Percentiles rank a stretch among this genome's conserved stretches.
Conservation (phyloP, 331 rosid genomes). For the Pyrus hybrid region DNA sequence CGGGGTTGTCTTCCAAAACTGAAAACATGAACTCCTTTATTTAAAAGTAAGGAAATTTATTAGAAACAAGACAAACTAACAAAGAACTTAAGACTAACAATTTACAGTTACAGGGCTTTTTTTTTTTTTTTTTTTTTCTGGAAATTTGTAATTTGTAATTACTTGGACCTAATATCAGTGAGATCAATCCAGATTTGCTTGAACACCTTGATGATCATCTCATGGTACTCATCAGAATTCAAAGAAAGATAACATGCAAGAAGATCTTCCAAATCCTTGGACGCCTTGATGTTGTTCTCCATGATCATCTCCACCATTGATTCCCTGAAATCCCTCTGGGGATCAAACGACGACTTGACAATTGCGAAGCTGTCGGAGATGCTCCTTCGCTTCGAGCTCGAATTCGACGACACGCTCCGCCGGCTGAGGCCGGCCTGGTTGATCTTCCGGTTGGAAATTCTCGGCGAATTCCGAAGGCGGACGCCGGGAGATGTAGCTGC, state of each 20-base stretch:
- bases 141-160: neutral
- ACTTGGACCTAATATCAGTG: constrained; percentile 34
- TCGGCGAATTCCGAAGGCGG: constrained; percentile 66
- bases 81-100: neutral
- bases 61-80: neutral
- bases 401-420: constrained; percentile 24
- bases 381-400: constrained; percentile 32
- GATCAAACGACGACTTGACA: constrained; percentile 75
- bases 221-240: constrained; percentile 87
- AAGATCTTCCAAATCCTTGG: constrained; percentile 92
- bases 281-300: constrained; percentile 70
- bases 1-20: neutral
- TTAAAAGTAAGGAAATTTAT: neutral
- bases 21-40: neutral
- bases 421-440: constrained; percentile 28
- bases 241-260: constrained; percentile 90
- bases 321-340: constrained; percentile 80
- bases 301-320: constrained; percentile 98
- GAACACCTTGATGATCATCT: constrained; percentile 80
- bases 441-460: constrained; percentile 26
- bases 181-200: constrained; percentile 98
- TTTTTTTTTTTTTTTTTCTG: too few species aligned
- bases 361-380: constrained; percentile 66
- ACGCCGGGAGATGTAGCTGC: constrained; percentile 45
- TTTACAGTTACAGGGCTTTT: neutral